These are phyloP conservation scores for Acanthamoeba castellanii DNA, from an alignment of 208 protist genomes.

Conservation along the genomic window DNA sequence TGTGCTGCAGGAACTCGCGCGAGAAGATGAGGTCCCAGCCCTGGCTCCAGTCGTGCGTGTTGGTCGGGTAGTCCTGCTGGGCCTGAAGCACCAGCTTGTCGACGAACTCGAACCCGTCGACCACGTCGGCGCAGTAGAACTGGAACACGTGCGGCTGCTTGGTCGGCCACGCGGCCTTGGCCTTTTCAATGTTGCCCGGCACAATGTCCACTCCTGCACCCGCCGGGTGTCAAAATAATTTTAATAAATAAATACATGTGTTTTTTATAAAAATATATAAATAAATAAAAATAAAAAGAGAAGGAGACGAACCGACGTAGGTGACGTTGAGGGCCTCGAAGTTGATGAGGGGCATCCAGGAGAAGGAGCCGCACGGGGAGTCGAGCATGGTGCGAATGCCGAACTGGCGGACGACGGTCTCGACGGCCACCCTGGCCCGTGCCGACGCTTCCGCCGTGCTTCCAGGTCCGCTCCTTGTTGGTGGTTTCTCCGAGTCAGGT, in stretches of 20 bases:
- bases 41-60: background rate
- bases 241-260: background rate
- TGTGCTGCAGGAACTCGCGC: background rate
- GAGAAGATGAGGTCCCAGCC: background rate
- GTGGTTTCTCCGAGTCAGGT: no score
- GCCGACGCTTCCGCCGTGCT: background rate
- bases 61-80: background rate
- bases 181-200: background rate
- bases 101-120: background rate
- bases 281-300: background rate
- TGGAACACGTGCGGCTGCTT: background rate
- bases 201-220: background rate
- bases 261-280: background rate
- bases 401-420: background rate
- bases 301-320: background rate
- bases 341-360: constrained; percentile 13
- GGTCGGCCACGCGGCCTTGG: background rate
- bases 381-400: constrained; percentile 10
- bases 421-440: background rate
- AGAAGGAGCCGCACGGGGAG: background rate
- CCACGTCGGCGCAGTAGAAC: background rate
- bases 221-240: background rate
- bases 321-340: constrained; percentile 9
- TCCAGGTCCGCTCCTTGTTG: background rate
- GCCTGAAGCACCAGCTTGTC: background rate